phyloP scores from a whole-genome alignment of 2,329 filamentous ascomycete genomes.

The Epichloe festucae region DNA sequence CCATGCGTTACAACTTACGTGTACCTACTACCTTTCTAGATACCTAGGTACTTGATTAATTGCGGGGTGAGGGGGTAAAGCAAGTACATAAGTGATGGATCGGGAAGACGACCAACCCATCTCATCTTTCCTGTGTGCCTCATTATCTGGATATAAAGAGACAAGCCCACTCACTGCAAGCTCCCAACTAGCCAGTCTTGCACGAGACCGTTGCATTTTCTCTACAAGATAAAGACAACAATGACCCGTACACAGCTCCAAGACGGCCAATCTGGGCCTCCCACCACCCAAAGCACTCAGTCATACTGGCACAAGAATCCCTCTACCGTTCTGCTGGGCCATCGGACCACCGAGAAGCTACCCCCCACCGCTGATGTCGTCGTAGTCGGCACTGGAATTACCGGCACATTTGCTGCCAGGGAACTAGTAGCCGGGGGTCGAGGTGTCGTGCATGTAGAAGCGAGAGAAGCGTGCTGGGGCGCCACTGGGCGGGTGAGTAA shows the following conservation, averaged over 20 bases:
- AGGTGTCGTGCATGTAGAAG: slow-evolving; percentile 61
- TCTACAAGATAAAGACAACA: not conserved
- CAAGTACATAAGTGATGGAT: too few relatives aligned
- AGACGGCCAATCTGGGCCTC: slow-evolving; percentile 38
- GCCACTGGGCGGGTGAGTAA: slow-evolving; percentile 63
- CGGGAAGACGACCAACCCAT: too few relatives aligned
- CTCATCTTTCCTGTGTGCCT: too few relatives aligned
- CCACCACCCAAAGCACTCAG: slow-evolving; percentile 43
- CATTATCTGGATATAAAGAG: not conserved
- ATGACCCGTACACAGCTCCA: slow-evolving; percentile 21
- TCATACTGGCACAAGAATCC: slow-evolving; percentile 68
- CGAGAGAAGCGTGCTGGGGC: slow-evolving; percentile 67
- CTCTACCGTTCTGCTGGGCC: slow-evolving; percentile 49
- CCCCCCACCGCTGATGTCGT: slow-evolving; percentile 54
- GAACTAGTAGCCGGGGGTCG: slow-evolving; percentile 41
- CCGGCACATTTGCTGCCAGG: slow-evolving; percentile 57
- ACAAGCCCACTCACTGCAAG: not conserved
- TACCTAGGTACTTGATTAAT: too few relatives aligned
- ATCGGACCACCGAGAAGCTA: slow-evolving; percentile 51
- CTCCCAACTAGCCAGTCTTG: too few relatives aligned
- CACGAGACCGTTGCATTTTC: too few relatives aligned
- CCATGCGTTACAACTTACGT: not conserved
- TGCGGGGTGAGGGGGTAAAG: too few relatives aligned
- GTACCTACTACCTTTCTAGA: too few relatives aligned
- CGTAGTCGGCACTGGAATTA: slow-evolving; percentile 64